Base-by-base conservation (phyloP, 1,139 yeast species). In the Magnusiomyces magnusii region DNA sequence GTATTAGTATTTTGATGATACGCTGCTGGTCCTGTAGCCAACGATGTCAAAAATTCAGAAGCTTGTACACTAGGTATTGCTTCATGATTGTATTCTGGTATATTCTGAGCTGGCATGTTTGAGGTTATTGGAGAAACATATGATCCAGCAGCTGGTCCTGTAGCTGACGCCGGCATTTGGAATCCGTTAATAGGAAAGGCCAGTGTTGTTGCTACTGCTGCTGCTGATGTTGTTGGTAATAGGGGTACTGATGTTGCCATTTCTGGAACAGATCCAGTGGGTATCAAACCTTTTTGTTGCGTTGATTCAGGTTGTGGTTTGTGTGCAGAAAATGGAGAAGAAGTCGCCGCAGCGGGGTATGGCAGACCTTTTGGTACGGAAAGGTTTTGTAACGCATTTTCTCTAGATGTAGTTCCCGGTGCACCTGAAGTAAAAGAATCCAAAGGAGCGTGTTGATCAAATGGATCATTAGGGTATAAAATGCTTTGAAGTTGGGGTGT, bases 371-470 rank as follows among this genome's bases (percentile, higher is more conserved):
- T 41, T 3, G 49, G 55, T 27, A 25, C 27, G 2, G 47, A 52
- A 13, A 52, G 17, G 15, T 15, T 13, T 24, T 28, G 47, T 3
- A 52, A 24, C 24, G 34, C 25, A 25, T n/a, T 52, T 24, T 60
- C 58, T 21, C 63, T 51, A 15, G 59, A 57, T 34, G 47, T 57
- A 3, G 62, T 54, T 10, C 69, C 69, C 1, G 69, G 69, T 2
- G 65, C 64, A 5, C 60, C 60, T 2, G 53, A 53, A 49, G 56
- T 59, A 49, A 64, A 47, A 10, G 49, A 52, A 3, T 53, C 60
- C 51, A 65, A 61, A 25, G 58, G 62, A 19, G 44, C 59, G n/a
- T 64, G 57, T 60, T 65, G 68, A 51, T 64, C 67, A 42, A 65
- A 54, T 21, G 56, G 59, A 53, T 60, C 57, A 23, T 51, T 42